Conservation (phyloP, 1,284 basidiomycete species). For the Ustilago cynodontis region DNA sequence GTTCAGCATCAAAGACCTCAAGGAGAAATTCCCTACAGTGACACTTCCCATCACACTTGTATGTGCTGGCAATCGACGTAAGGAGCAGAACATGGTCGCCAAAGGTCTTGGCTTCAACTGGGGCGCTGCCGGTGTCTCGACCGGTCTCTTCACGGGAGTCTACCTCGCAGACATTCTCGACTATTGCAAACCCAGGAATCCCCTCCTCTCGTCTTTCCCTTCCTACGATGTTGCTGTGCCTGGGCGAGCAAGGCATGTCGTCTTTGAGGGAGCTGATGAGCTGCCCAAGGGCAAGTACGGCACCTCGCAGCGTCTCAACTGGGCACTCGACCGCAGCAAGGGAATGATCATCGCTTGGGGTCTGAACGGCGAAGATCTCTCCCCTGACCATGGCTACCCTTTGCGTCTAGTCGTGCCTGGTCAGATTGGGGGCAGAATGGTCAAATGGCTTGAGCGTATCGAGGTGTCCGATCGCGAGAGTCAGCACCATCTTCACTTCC, state of each 20-base stretch:
- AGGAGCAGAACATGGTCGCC: constrained; percentile 79
- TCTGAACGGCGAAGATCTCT: constrained; percentile 73
- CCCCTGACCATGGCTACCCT: constrained; percentile 79
- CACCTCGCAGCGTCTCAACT: constrained; percentile 75
- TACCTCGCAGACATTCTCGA: constrained; percentile 76
- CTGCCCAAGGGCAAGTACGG: constrained; percentile 79
- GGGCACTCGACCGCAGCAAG: constrained; percentile 73
- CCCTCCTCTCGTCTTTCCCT: constrained; percentile 56
- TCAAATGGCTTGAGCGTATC: constrained; percentile 77
- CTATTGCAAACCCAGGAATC: constrained; percentile 72
- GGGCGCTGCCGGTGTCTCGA: constrained; percentile 74
- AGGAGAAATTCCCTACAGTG: constrained; percentile 73
- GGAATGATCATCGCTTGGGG: constrained; percentile 78
- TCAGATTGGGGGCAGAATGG: constrained; percentile 75
- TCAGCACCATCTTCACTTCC: constrained; percentile 72
- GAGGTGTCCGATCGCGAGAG: constrained; percentile 75
- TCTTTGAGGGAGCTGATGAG: constrained; percentile 77
- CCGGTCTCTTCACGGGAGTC: constrained; percentile 78
- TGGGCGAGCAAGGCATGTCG: constrained; percentile 73
- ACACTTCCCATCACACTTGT: constrained; percentile 78
- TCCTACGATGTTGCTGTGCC: constrained; percentile 62
- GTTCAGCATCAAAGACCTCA: constrained; percentile 70
- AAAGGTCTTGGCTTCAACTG: constrained; percentile 75
- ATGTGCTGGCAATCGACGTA: constrained; percentile 79
- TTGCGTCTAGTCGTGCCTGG: constrained; percentile 77